Percentiles rank a stretch among this genome's conserved stretches.
phyloP scores from a whole-genome alignment of 768 basidiomycete species.

The Boletus rufocinnamomeus region DNA sequence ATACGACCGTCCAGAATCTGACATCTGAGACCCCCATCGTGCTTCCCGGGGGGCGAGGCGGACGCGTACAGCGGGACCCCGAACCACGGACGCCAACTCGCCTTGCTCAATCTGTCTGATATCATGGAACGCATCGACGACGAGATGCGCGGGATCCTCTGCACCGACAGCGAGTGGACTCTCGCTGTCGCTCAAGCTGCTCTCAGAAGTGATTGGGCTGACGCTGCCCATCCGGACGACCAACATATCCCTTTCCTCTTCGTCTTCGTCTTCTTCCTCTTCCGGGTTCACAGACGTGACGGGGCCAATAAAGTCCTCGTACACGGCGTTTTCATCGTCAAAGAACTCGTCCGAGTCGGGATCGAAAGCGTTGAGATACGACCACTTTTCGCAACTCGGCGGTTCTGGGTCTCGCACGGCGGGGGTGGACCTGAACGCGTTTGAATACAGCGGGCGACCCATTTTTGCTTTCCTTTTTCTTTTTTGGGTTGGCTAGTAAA shows the following conservation, averaged over 20 bases:
- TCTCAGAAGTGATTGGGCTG: slow-evolving; percentile 42
- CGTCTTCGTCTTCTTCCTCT: slow-evolving; percentile 25
- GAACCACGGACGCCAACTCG: neutral
- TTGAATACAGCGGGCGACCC: slow-evolving; percentile 64
- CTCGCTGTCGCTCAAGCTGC: slow-evolving; percentile 46
- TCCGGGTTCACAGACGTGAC: slow-evolving; percentile 16
- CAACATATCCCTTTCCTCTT: slow-evolving; percentile 37
- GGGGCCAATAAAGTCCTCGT: slow-evolving; percentile 65
- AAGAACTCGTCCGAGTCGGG: slow-evolving; percentile 83
- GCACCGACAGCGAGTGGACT: slow-evolving; percentile 51
- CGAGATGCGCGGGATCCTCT: slow-evolving; percentile 44
- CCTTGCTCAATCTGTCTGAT: slow-evolving; percentile 25
- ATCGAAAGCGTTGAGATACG: slow-evolving; percentile 67
- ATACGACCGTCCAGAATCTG: slow-evolving; percentile 7
- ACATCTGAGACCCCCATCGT: slow-evolving; percentile 7
- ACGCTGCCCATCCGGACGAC: slow-evolving; percentile 34
- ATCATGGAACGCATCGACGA: slow-evolving; percentile 39
- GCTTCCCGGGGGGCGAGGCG: slow-evolving; percentile 30
- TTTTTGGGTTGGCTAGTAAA: slow-evolving; percentile 27
- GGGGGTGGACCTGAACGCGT: slow-evolving; percentile 39
- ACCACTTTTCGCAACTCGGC: slow-evolving; percentile 57
- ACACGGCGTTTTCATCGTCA: slow-evolving; percentile 53
- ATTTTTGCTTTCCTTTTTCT: slow-evolving; percentile 32
- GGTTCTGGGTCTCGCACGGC: slow-evolving; percentile 48
- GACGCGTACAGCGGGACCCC: slow-evolving; percentile 23